A percentile compares a stretch with the other conserved stretches of the same genome.
Evolutionary conservation across 345 rosid genomes (phyloP).

Genomic region (Viola odorata): DNA sequence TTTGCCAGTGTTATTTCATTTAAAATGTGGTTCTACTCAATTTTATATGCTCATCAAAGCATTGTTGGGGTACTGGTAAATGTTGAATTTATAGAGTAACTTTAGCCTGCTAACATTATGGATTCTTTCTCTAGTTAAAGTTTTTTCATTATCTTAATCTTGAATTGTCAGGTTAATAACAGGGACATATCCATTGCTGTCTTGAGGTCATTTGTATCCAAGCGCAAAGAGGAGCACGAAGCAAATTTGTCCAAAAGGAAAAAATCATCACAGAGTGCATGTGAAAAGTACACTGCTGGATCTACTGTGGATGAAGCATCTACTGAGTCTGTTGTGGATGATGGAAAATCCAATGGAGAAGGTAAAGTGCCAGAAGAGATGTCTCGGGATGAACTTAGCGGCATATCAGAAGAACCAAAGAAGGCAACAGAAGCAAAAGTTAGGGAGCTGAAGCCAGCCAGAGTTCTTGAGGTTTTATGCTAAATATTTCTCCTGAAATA

Average conservation of each 20-base stretch:
- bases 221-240: slow-evolving; percentile 65
- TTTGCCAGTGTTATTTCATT: too few species aligned
- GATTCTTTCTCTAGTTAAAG: background rate
- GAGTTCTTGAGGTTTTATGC: slow-evolving; percentile 77
- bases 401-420: slow-evolving; percentile 36
- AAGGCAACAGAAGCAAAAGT: slow-evolving; percentile 39
- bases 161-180: slow-evolving; percentile 65
- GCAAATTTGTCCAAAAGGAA: slow-evolving; percentile 45
- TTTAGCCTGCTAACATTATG: background rate
- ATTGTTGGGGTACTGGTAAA: too few species aligned
- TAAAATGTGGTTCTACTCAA: too few species aligned
- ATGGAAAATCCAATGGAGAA: slow-evolving; percentile 40
- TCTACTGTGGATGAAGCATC: slow-evolving; percentile 33
- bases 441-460: slow-evolving; percentile 70
- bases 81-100: background rate
- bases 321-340: slow-evolving; percentile 19
- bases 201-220: slow-evolving; percentile 63
- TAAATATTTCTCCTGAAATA: background rate
- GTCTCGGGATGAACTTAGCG: slow-evolving; percentile 37
- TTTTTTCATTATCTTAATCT: slow-evolving; percentile 10
- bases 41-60: too few species aligned
- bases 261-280: slow-evolving; percentile 34
- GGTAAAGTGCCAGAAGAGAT: slow-evolving; percentile 32
- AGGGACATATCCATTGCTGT: slow-evolving; percentile 92
- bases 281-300: slow-evolving; percentile 32